Conservation (phyloP, 805 yeast genomes). For the Pichia paraexigua region DNA sequence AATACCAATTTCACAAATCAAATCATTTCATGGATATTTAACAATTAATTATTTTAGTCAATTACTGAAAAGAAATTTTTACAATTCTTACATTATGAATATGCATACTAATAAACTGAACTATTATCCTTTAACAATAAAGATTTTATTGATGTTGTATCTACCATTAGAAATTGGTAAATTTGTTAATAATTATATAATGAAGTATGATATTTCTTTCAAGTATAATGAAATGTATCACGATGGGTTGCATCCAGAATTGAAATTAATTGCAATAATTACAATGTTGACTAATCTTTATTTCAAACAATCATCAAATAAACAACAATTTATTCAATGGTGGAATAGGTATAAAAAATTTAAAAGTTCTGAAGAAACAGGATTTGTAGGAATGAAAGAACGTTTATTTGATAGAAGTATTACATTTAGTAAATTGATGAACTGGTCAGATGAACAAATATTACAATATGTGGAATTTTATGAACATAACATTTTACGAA, state of each 20-base stretch:
- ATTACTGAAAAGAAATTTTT: neutral
- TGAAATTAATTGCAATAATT: slow-evolving; percentile 28
- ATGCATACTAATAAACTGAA: slow-evolving; percentile 14
- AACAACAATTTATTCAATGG: slow-evolving; percentile 24
- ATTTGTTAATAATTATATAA: slow-evolving; percentile 26
- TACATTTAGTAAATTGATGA: slow-evolving; percentile 29
- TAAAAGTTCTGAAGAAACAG: neutral
- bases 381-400: slow-evolving; percentile 9
- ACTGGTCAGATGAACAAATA: slow-evolving; percentile 42
- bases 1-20: slow-evolving; percentile 6
- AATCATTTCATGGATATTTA: slow-evolving; percentile 5
- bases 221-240: neutral
- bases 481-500: neutral
- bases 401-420: slow-evolving; percentile 18
- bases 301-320: slow-evolving; percentile 20
- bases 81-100: neutral
- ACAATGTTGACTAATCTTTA: slow-evolving; percentile 28
- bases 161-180: slow-evolving; percentile 44
- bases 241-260: slow-evolving; percentile 30
- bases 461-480: slow-evolving; percentile 43
- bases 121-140: slow-evolving; percentile 35
- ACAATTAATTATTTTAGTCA: neutral
- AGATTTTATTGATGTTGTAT: slow-evolving; percentile 34
- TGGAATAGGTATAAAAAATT: slow-evolving; percentile 4
- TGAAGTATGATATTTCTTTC: slow-evolving; percentile 13